Base-by-base conservation (phyloP, 306 rosid species). In the Glycyrrhiza uralensis region DNA sequence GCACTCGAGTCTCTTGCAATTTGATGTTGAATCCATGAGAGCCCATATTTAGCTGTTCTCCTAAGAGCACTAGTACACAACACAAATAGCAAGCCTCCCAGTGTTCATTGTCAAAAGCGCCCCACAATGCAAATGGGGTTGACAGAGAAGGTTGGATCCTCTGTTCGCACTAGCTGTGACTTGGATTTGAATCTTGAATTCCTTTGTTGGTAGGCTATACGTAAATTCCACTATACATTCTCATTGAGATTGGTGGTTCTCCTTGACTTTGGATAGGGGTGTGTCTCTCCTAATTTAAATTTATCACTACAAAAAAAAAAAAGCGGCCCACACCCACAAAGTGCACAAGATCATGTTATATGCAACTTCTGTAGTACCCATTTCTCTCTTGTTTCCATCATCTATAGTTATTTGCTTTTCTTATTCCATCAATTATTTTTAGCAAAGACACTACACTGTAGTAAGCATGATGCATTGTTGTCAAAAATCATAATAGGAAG, bases 1-100 rank as follows among this genome's bases (percentile, higher is more conserved):
- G 6, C 61, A 74, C 79, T 57, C 50, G 42, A 67, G 42, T 45
- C 61, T 63, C 33, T 44, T 46, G 29, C 38, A 64, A 24, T 4
- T 64, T 55, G 64, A 66, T 72, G 72, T 30, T 45, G 56, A 65
- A 29, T 26, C 58, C 24, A 58, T 68, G 46, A 58, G 41, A 61
- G 2, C 44, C 51, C 67, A 44, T 33, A 32, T 59, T 67, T 58
- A 46, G 71, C 20, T 57, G 56, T 59, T 76, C 6, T 68, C 32
- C 35, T 49, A 1, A 29, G 20, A 55, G 68, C 60, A 75, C 73
- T 42, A 20, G 4, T 61, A 38, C 18, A 18, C 2, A 1, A 50
- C 32, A 23, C 46, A 63, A 74, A 50, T 51, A 17, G 18, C 14
- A 35, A 47, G 11, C 54, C 14, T 74, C 11, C 41, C 11, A 24